Conservation (phyloP, 371 early-diverging fungal genomes). For the Syncephalis plumigaleata region DNA sequence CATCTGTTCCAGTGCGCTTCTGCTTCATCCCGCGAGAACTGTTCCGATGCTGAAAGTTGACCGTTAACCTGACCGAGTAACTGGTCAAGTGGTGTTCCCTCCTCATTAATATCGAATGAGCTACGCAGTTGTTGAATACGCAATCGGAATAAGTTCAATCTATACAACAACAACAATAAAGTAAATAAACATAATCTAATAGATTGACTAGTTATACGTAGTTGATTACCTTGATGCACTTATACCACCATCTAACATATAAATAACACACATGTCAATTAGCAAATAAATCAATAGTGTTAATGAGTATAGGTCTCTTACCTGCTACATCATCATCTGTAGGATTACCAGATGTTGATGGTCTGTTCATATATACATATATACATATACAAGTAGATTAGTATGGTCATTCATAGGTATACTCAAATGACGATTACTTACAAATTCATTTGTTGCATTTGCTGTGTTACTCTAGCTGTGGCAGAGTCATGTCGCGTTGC, state of each 20-base stretch:
- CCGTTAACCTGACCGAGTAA: slow-evolving; percentile 22
- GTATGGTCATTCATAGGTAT: too few relatives aligned
- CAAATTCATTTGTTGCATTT: too few relatives aligned
- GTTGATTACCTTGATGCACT: not conserved
- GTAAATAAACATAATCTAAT: slow-evolving; percentile 1
- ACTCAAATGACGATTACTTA: too few relatives aligned
- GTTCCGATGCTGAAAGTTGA: slow-evolving; percentile 12
- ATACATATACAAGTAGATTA: too few relatives aligned
- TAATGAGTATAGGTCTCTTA: too few relatives aligned
- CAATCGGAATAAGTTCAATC: not conserved
- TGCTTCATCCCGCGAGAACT: slow-evolving; percentile 22
- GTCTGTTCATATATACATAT: too few relatives aligned
- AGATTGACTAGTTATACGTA: not conserved
- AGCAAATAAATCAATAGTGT: too few relatives aligned
- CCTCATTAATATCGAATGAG: slow-evolving; percentile 3
- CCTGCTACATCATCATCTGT: too few relatives aligned
- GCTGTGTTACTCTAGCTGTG: too few relatives aligned
- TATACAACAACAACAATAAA: not conserved
- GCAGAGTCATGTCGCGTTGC: too few relatives aligned
- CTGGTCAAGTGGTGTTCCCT: slow-evolving; percentile 16
- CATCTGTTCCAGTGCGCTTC: slow-evolving; percentile 32
- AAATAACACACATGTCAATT: not conserved
- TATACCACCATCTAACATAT: not conserved
- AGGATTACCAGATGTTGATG: too few relatives aligned
- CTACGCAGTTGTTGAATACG: not conserved